Evolutionary conservation across 2,329 filamentous ascomycete species (phyloP).

Genomic region (Ceratocystis huliohia): DNA sequence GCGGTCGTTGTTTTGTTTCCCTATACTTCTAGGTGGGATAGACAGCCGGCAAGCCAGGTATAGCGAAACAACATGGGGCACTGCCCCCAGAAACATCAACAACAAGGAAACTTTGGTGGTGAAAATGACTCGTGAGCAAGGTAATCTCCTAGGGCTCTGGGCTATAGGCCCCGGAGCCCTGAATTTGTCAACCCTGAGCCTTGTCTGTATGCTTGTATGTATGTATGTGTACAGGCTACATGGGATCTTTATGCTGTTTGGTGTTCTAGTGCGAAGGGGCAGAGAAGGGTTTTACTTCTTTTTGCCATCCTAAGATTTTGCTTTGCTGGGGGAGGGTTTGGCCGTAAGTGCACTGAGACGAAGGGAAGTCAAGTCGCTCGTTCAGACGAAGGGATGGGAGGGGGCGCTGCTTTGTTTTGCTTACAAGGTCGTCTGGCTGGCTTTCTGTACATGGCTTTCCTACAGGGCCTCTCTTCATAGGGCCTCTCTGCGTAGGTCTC

Average conservation of each 20-base stretch:
- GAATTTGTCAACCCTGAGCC: no score
- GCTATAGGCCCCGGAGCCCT: no score
- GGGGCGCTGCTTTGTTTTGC: neutral
- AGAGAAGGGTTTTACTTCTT: neutral
- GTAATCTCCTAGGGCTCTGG: neutral
- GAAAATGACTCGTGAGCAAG: neutral
- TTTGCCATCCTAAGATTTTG: neutral
- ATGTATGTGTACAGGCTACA: neutral
- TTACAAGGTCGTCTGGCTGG: neutral
- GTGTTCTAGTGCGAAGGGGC: neutral
- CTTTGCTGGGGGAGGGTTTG: neutral
- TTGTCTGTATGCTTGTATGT: no score
- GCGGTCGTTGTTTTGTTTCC: constrained; percentile 4
- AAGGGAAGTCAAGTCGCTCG: neutral
- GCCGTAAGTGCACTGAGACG: neutral
- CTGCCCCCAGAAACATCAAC: neutral
- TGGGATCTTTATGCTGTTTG: neutral
- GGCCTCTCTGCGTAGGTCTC: no score
- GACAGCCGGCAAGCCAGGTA: neutral
- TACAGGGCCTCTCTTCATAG: no score
- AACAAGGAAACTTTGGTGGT: neutral
- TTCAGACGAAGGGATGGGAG: neutral
- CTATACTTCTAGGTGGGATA: neutral
- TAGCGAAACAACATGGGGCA: neutral
- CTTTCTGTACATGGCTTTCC: no score